Evolutionary conservation across 2,329 filamentous ascomycete species (phyloP).

Genomic region (Monosporascus sp.): DNA sequence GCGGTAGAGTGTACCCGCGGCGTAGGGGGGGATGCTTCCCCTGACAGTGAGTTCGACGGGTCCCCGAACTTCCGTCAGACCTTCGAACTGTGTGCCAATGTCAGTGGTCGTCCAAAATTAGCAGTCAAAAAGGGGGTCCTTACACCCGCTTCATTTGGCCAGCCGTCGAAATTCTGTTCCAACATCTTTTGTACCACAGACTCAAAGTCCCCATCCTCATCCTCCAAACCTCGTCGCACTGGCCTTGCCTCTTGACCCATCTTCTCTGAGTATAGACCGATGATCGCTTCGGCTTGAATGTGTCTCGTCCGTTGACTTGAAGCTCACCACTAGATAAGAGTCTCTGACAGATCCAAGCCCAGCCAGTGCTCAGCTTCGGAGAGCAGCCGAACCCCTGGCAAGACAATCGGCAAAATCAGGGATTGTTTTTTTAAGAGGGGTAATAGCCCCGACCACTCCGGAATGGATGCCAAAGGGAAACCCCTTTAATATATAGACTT

Average conservation of each 20-base stretch:
- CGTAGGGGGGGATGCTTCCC: constrained; percentile 66
- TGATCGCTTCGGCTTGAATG: background rate
- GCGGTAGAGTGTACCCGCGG: constrained; percentile 66
- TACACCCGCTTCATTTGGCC: constrained; percentile 48
- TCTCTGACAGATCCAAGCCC: no score
- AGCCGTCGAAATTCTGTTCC: constrained; percentile 30
- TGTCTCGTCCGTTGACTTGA: no score
- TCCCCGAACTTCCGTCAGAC: constrained; percentile 57
- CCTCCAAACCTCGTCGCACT: constrained; percentile 2
- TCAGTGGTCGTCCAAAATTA: constrained; percentile 3
- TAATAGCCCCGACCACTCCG: no score
- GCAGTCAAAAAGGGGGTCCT: constrained; percentile 10
- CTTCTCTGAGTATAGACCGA: background rate
- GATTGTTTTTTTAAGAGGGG: no score
- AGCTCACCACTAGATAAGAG: no score
- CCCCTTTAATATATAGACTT: no score
- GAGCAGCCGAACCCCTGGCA: no score
- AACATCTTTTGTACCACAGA: constrained; percentile 9
- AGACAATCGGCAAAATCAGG: no score
- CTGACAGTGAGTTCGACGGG: constrained; percentile 59
- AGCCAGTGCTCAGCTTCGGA: no score
- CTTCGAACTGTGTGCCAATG: constrained; percentile 53
- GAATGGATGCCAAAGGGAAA: no score
- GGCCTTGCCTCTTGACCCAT: background rate
- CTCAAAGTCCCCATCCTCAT: constrained; percentile 18